Evolutionary conservation across 805 yeast genomes (phyloP), one percentile per base, ranked within the genome.

Genomic region (Wickerhamomyces xylosicus): DNA sequence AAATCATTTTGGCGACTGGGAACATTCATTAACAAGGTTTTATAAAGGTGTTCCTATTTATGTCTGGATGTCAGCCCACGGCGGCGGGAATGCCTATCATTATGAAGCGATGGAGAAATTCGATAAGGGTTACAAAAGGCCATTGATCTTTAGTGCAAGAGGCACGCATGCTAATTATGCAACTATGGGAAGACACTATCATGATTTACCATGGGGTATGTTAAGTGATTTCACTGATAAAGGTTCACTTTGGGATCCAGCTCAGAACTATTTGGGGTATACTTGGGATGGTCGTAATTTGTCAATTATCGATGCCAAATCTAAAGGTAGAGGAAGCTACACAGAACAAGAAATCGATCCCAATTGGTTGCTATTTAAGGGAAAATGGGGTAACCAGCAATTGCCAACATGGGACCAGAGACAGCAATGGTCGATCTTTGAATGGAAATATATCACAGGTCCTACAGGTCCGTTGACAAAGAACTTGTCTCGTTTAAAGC

Each of bases 131-230:
- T 33, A 38, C 5, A 45, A 35, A 11, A 67, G 83, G 47, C 97
- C 97, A 0, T 70, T 87, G 17, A 72, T 92, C 1, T 92, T 84
- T 58, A 75, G 92, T 17, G 96, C 97, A 0, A 69, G 96, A 45
- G 98, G 98, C 0, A 90, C 98, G 0, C 98, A 90, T 62, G 97
- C 97, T 16, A 90, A 92, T 59, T 90, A 90, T 56, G 94, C 92
- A 1, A 74, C 92, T n/a, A 89, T 83, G 0, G 98, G 98, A 0
- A 95, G 89, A 54, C 95, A 90, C 56, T 79, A 95, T 0, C 97
- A 89, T 57, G 98, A 90, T 58, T 70, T 89, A 36, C 98, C 98
- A 1, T 89, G 85, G 62, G 81, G 85, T 38, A 89, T 94, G 40
- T 64, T 90, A 38, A 76, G 85, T 38, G 98, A 90, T 63, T 90